Conservation (phyloP, 176 grass and related monocot species). For the Triticum dicoccoides region DNA sequence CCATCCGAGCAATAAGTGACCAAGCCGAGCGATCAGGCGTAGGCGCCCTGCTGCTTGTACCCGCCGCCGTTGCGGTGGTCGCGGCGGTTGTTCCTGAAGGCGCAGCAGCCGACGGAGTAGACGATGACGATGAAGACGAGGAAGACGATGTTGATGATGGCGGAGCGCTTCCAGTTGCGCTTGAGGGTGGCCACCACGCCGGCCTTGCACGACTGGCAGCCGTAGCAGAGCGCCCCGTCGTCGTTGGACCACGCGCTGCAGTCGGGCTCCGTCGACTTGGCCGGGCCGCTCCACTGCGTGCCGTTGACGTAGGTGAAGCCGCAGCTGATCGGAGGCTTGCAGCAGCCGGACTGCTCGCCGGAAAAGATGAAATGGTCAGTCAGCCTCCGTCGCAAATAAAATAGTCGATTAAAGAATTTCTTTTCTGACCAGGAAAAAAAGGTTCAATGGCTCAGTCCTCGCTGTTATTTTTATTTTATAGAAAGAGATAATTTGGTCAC, state of each 20-base stretch:
- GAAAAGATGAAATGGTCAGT: not conserved
- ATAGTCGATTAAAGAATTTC: not conserved
- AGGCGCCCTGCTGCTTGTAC: slow-evolving; percentile 43
- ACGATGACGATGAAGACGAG: slow-evolving; percentile 81
- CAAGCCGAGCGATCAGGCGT: slow-evolving; percentile 32
- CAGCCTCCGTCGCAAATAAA: not conserved
- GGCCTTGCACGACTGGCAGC: slow-evolving; percentile 80
- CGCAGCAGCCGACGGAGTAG: slow-evolving; percentile 87
- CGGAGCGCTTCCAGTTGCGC: slow-evolving; percentile 64
- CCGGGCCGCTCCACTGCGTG: slow-evolving; percentile 17
- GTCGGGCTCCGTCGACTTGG: slow-evolving; percentile 38
- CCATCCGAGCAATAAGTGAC: not conserved
- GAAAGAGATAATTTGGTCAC: not conserved
- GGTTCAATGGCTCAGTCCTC: too few relatives aligned
- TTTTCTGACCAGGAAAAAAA: too few relatives aligned
- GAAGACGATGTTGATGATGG: slow-evolving; percentile 55
- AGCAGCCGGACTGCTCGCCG: slow-evolving; percentile 63
- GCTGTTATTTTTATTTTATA: too few relatives aligned
- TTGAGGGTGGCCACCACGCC: slow-evolving; percentile 62
- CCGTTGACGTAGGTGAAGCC: slow-evolving; percentile 21
- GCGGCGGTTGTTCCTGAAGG: slow-evolving; percentile 74
- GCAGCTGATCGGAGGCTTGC: slow-evolving; percentile 69
- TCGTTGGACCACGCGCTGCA: slow-evolving; percentile 45
- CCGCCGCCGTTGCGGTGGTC: slow-evolving; percentile 42
- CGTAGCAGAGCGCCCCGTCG: slow-evolving; percentile 52